Conservation (phyloP, 2,329 filamentous ascomycete species). For the Hymenoscyphus linearis region DNA sequence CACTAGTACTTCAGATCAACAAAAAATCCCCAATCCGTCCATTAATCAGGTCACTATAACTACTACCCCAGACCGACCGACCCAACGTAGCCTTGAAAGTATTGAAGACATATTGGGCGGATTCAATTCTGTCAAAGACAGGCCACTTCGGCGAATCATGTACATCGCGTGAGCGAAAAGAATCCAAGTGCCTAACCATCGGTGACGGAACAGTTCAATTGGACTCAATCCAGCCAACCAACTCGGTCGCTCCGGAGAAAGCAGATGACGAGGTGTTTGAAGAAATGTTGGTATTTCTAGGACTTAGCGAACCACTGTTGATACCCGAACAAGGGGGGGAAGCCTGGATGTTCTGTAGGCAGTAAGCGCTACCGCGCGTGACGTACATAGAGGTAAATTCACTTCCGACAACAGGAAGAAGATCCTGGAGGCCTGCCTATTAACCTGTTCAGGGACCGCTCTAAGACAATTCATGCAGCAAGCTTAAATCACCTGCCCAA, state of each 20-base stretch:
- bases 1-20: no score
- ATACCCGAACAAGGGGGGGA: background rate
- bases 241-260: background rate
- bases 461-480: background rate
- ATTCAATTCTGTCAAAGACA: background rate
- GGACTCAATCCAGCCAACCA: background rate
- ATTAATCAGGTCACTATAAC: no score
- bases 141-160: background rate
- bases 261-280: background rate
- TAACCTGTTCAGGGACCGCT: background rate
- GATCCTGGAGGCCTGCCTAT: background rate
- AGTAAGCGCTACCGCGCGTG: background rate
- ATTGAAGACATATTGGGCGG: background rate
- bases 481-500: background rate
- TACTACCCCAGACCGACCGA: background rate
- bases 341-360: no score
- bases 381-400: background rate
- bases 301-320: background rate
- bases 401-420: background rate
- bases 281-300: background rate
- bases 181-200: background rate
- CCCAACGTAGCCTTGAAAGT: background rate
- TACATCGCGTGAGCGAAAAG: background rate
- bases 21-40: background rate
- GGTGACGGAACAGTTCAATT: background rate